These are phyloP conservation scores for Tremellales sp. DNA, from an alignment of 1,284 basidiomycete species.

Conservation along the genomic window DNA sequence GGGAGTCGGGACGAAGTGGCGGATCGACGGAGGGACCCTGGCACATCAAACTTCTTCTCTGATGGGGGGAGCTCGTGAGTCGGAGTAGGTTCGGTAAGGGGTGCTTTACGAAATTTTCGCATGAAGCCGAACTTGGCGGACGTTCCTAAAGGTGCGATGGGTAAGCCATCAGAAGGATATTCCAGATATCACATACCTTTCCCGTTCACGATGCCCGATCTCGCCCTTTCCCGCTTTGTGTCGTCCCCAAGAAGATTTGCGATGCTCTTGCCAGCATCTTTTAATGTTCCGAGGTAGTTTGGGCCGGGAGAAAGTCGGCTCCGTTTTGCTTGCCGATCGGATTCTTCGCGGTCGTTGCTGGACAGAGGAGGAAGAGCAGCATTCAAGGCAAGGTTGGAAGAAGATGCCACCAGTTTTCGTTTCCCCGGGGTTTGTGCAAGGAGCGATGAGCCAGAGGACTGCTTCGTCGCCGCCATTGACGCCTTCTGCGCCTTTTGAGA, in stretches of 20 bases:
- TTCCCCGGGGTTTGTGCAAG: no score
- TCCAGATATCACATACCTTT: conserved; percentile 13
- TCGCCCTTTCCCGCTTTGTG: conserved; percentile 17
- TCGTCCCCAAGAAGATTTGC: conserved; percentile 23
- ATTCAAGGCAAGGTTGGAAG: conserved; percentile 24
- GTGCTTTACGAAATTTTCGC: neutral
- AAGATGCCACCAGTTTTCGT: no score
- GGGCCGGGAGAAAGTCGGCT: conserved; percentile 24
- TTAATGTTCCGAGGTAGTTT: conserved; percentile 23
- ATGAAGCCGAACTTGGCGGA: conserved; percentile 19
- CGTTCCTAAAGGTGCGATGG: neutral
- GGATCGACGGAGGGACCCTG: conserved; percentile 10
- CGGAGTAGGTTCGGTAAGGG: conserved; percentile 4
- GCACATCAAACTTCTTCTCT: conserved; percentile 11
- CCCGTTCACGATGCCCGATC: conserved; percentile 18
- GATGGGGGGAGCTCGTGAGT: conserved; percentile 11
- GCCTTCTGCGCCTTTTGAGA: conserved; percentile 1
- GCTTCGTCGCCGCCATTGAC: no score
- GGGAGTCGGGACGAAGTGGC: conserved; percentile 16
- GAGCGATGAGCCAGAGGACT: conserved; percentile 4
- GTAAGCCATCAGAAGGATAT: neutral
- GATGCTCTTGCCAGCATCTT: conserved; percentile 29
- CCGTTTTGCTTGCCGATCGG: conserved; percentile 25
- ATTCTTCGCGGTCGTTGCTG: no score
- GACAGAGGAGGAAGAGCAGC: no score